Conservation (phyloP, 1,139 yeast genomes). For the Saccharomyces hybrid region DNA sequence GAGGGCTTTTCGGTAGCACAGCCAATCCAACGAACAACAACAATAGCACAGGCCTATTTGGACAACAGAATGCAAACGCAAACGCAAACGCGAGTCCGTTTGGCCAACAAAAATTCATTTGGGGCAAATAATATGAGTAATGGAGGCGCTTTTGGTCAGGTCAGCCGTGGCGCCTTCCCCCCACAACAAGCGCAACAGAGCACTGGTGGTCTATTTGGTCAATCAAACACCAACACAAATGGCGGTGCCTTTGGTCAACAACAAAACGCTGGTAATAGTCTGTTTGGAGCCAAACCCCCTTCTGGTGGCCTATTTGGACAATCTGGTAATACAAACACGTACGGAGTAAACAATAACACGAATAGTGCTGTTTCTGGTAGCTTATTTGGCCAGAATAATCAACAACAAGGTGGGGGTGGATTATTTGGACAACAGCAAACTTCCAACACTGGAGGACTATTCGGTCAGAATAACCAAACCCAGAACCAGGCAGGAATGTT, state of each 20-base stretch:
- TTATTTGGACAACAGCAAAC: not conserved
- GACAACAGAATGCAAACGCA: constrained; percentile 5
- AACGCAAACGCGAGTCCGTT: constrained; percentile 8
- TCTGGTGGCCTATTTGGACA: constrained; percentile 6
- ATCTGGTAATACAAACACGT: constrained; percentile 5
- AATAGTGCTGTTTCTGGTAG: constrained; percentile 17
- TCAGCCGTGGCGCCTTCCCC: constrained; percentile 13
- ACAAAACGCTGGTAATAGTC: constrained; percentile 21
- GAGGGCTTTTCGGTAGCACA: constrained; percentile 17
- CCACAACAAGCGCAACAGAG: constrained; percentile 11
- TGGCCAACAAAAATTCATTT: constrained; percentile 11
- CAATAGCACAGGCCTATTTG: constrained; percentile 21
- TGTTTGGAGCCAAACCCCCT: constrained; percentile 29
- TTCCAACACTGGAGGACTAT: constrained; percentile 23
- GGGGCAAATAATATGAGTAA: constrained; percentile 14
- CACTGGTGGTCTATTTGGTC: constrained; percentile 33
- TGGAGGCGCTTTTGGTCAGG: constrained; percentile 29
- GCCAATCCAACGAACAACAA: constrained; percentile 14
- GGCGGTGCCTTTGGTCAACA: constrained; percentile 8
- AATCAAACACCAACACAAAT: constrained; percentile 1
- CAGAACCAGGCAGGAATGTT: constrained; percentile 21
- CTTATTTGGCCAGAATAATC: constrained; percentile 26
- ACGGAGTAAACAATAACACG: constrained; percentile 7
- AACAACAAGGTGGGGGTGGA: constrained; percentile 5
- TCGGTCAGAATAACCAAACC: constrained; percentile 22